These are phyloP conservation scores for Neoscytalidium dimidiatum DNA, from an alignment of 2,329 filamentous ascomycete species.

Conservation along the genomic window DNA sequence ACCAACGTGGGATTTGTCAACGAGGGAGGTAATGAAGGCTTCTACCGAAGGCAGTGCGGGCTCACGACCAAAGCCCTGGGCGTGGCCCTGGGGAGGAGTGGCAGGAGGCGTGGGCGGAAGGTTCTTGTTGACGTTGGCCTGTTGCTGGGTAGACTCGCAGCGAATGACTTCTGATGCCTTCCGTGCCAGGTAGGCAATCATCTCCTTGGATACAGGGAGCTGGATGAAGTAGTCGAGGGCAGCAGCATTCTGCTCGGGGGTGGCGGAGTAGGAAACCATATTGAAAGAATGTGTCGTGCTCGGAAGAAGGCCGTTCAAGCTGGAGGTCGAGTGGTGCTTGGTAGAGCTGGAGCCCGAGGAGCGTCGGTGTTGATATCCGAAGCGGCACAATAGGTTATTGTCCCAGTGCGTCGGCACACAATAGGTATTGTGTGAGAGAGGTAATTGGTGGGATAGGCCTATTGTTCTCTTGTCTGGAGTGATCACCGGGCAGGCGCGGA, in stretches of 20 bases:
- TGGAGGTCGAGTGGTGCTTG: neutral
- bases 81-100: slow-evolving; percentile 56
- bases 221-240: slow-evolving; percentile 82
- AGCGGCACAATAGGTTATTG: neutral
- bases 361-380: neutral
- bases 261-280: slow-evolving; percentile 48
- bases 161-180: slow-evolving; percentile 78
- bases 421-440: neutral
- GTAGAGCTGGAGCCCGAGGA: neutral
- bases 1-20: slow-evolving; percentile 92
- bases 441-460: slow-evolving; percentile 2
- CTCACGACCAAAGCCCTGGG: slow-evolving; percentile 52
- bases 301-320: neutral
- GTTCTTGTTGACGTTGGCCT: slow-evolving; percentile 43
- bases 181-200: slow-evolving; percentile 75
- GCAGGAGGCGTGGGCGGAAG: slow-evolving; percentile 62
- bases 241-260: slow-evolving; percentile 62
- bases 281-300: slow-evolving; percentile 19
- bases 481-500: neutral
- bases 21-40: slow-evolving; percentile 87
- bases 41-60: slow-evolving; percentile 73
- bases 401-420: neutral
- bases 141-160: slow-evolving; percentile 59
- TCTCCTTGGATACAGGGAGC: slow-evolving; percentile 70
- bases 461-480: slow-evolving; percentile 8